These are phyloP conservation scores for Suhomyces taliae DNA, from an alignment of 1,139 yeast species.

Conservation along the genomic window DNA sequence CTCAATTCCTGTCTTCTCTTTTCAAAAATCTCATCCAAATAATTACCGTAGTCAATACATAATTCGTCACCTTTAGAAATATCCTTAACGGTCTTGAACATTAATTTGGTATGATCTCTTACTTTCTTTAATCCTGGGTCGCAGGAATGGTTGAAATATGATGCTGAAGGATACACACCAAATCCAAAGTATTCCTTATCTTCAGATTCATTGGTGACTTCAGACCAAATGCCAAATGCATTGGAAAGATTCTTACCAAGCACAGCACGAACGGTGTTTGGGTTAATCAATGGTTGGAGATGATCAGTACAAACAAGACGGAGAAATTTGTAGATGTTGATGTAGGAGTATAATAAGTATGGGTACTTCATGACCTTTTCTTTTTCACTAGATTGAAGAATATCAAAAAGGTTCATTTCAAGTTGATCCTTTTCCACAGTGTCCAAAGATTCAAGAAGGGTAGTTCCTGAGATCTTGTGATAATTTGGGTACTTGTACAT, in stretches of 20 bases:
- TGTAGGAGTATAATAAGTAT: conserved; percentile 49
- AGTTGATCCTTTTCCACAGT: conserved; percentile 13
- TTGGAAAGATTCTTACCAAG: conserved; percentile 70
- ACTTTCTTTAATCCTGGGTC: conserved; percentile 23
- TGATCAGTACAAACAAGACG: conserved; percentile 39
- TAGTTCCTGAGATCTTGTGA: not conserved
- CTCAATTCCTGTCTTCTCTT: conserved; percentile 45
- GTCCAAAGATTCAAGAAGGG: conserved; percentile 9
- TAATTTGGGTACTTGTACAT: conserved; percentile 16
- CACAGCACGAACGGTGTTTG: conserved; percentile 44
- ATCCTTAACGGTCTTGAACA: conserved; percentile 27
- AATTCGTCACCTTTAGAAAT: conserved; percentile 50
- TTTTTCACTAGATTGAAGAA: conserved; percentile 57
- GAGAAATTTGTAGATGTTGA: conserved; percentile 52
- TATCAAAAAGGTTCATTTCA: conserved; percentile 37
- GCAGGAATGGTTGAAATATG: conserved; percentile 68
- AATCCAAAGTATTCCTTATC: conserved; percentile 68
- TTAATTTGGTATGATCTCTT: conserved; percentile 22
- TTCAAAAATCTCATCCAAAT: conserved; percentile 39
- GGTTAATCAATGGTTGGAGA: conserved; percentile 40
- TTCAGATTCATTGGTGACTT: conserved; percentile 30
- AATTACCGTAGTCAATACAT: conserved; percentile 64
- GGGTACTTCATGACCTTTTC: conserved; percentile 53
- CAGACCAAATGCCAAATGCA: conserved; percentile 75
- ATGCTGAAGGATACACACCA: conserved; percentile 65